Evolutionary conservation across 495 filamentous ascomycete genomes (phyloP).

Genomic region (Hypoxylon rickii): DNA sequence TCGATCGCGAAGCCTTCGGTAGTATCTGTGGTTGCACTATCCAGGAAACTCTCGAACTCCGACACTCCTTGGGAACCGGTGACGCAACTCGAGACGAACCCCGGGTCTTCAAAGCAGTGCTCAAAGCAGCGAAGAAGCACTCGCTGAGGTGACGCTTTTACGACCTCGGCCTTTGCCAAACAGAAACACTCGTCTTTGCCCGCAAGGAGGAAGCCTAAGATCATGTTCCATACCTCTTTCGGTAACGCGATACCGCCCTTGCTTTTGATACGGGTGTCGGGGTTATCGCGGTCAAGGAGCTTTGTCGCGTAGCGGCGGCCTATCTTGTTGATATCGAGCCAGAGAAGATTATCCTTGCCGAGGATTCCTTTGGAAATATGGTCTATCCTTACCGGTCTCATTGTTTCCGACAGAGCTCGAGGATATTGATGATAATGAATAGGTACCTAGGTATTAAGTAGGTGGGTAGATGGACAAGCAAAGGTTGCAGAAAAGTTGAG

Average conservation of each 20-base stretch:
- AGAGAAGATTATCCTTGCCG: not conserved
- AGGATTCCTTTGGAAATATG: not conserved
- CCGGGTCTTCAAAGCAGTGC: not conserved
- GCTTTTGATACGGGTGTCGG: slow-evolving; percentile 1
- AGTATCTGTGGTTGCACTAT: not conserved
- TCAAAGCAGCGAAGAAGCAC: slow-evolving; percentile 13
- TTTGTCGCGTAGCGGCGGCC: slow-evolving; percentile 8
- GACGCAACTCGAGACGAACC: not conserved
- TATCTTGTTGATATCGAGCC: slow-evolving; percentile 1
- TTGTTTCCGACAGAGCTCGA: not conserved
- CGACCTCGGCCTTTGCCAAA: slow-evolving; percentile 7
- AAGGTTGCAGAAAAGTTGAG: not conserved
- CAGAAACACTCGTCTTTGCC: not conserved
- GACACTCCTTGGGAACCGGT: not conserved
- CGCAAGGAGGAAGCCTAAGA: not conserved
- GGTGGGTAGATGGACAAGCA: not conserved
- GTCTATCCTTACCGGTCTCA: slow-evolving; percentile 3
- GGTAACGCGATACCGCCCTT: slow-evolving; percentile 16
- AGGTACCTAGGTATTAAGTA: no score
- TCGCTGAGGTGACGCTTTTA: slow-evolving; percentile 1
- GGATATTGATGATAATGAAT: not conserved
- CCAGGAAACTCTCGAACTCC: slow-evolving; percentile 2
- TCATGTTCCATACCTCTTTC: slow-evolving; percentile 12
- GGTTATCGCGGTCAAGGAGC: not conserved
- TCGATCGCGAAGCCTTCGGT: not conserved